These are phyloP conservation scores for Cordyceps farinosa DNA, from an alignment of 2,329 filamentous ascomycete genomes.

Conservation along the genomic window DNA sequence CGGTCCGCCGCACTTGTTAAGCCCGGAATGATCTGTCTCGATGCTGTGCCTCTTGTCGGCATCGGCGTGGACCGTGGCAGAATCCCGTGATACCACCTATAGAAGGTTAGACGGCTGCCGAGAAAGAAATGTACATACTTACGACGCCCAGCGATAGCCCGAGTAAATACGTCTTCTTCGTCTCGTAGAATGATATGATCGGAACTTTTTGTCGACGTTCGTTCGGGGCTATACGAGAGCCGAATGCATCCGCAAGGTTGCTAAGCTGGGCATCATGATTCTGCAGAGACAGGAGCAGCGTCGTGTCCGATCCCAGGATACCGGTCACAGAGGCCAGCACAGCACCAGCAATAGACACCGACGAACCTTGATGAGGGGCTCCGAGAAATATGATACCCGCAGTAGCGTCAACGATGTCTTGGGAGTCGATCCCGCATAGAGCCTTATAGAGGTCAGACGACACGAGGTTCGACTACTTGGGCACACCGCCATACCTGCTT, in stretches of 20 bases:
- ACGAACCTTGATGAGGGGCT: constrained; percentile 21
- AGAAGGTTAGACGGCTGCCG: neutral
- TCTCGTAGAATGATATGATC: constrained; percentile 21
- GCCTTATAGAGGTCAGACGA: constrained; percentile 10
- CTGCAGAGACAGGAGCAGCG: constrained; percentile 16
- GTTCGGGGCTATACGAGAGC: neutral
- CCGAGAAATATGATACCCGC: constrained; percentile 22
- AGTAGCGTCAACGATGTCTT: constrained; percentile 18
- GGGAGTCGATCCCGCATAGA: constrained; percentile 3
- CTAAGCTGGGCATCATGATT: constrained; percentile 13
- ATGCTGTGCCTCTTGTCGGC: constrained; percentile 1
- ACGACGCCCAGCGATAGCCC: constrained; percentile 20
- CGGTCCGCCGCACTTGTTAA: constrained; percentile 20
- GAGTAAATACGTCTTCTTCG: constrained; percentile 21
- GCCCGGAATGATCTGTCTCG: constrained; percentile 22
- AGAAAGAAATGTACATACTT: neutral
- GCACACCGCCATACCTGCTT: constrained; percentile 19
- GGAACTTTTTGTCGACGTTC: neutral
- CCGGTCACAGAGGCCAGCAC: constrained; percentile 13
- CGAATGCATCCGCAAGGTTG: constrained; percentile 4
- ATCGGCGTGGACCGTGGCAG: constrained; percentile 8
- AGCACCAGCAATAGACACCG: constrained; percentile 11
- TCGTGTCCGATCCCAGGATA: constrained; percentile 19
- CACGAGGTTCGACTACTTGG: neutral
- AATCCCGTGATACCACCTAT: constrained; percentile 19